Base-by-base conservation (phyloP, 192 early-diverging fungal genomes). In the Coemansia sp. region DNA sequence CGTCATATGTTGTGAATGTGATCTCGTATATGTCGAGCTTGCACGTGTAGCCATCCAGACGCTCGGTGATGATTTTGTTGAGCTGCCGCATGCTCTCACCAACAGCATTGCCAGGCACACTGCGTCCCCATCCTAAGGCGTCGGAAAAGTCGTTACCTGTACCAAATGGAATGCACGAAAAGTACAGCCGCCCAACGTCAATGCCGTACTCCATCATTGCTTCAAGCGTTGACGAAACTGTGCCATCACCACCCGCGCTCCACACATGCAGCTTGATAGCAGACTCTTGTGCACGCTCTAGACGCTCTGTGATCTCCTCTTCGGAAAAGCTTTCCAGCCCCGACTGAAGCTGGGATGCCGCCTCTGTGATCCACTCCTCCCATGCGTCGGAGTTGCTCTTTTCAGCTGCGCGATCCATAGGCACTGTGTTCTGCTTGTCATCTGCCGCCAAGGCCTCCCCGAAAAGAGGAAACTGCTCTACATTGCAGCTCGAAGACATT, bases 201-300 rank as follows among this genome's bases (percentile, higher is more conserved):
- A 90, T 84, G 23, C 83, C 80, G 62, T 89, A 81, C 37, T 70
- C 68, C 63, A 90, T 86, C 66, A 92, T 68, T 32, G 81, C 73
- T 67, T 90, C 88, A 45, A 91, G 72, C 4, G 90, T 90, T 8
- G 86, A 81, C 82, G 89, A 90, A 38, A 92, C 87, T 0, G 91
- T 92, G 23, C 91, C 91, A 72, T 92, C 91, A 23, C 91, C 91
- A 32, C 91, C 91, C 0, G 89, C 91, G 61, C 86, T 87, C 91
- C 91, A 92, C 18, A 89, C 87, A 73, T 92, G 91, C 61, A 92
- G 73, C 69, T 90, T 83, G 65, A 85, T 71, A 2, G 76, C 76
- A 26, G 75, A 72, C 48, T 78, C 70, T 49, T 83, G 81, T 16
- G 81, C 81, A 11, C 16, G 39, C 66, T 71, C 72, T 5, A 83